Conservation (phyloP, 768 basidiomycete species). For the Mycena galericulata region DNA sequence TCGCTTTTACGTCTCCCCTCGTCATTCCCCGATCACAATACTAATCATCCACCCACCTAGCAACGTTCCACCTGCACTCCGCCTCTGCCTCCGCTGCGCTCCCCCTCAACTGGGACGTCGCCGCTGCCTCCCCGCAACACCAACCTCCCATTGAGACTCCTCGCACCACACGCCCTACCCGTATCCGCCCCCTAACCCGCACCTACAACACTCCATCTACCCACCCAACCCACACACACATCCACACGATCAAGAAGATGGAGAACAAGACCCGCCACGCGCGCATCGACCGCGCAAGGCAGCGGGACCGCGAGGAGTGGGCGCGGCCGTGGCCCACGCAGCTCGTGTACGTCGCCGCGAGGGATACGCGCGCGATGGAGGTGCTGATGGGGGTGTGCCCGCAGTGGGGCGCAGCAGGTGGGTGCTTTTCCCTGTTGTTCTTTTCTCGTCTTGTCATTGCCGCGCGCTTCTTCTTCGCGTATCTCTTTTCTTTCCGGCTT, state of each 20-base stretch:
- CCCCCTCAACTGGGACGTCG: constrained; percentile 15
- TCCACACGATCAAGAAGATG: too few species aligned
- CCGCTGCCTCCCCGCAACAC: background rate
- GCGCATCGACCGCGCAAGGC: background rate
- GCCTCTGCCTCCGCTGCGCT: background rate
- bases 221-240: too few species aligned
- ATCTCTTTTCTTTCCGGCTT: too few species aligned
- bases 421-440: background rate
- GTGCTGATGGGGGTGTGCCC: constrained; percentile 25
- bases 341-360: constrained; percentile 1
- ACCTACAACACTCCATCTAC: background rate
- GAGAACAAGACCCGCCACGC: too few species aligned
- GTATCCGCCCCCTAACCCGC: background rate
- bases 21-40: too few species aligned
- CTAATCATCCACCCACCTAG: too few species aligned
- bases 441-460: too few species aligned
- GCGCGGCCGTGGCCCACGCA: background rate
- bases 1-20: too few species aligned
- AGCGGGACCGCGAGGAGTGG: too few species aligned
- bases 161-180: background rate
- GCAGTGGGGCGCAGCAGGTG: constrained; percentile 21
- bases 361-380: constrained; percentile 22
- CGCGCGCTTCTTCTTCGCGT: too few species aligned
- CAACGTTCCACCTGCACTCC: constrained; percentile 7
- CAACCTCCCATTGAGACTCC: too few species aligned